Conservation (phyloP, 2,329 filamentous ascomycete genomes). For the Aspergillus neoniger region DNA sequence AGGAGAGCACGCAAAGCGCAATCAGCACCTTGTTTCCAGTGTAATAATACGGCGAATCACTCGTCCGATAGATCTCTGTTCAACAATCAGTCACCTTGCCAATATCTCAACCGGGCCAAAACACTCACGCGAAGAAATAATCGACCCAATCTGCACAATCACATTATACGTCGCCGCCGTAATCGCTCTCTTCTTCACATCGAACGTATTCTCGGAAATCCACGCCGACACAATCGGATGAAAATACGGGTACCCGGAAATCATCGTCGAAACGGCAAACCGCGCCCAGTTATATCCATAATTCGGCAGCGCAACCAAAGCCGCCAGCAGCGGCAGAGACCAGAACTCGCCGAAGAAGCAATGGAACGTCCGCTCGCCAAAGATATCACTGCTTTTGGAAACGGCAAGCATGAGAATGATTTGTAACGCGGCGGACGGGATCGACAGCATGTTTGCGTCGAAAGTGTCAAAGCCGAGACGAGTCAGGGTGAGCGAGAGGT, state of each 20-base stretch:
- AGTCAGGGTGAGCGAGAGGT: slow-evolving; percentile 57
- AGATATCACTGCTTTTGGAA: slow-evolving; percentile 52
- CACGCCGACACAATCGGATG: slow-evolving; percentile 48
- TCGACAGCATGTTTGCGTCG: slow-evolving; percentile 34
- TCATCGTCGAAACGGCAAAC: slow-evolving; percentile 53
- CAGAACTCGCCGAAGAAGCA: slow-evolving; percentile 55
- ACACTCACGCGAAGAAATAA: slow-evolving; percentile 33
- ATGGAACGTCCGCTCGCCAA: slow-evolving; percentile 56
- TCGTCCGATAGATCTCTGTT: slow-evolving; percentile 52
- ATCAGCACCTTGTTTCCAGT: slow-evolving; percentile 57
- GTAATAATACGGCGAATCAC: slow-evolving; percentile 57
- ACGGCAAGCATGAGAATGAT: slow-evolving; percentile 55
- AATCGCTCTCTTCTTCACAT: slow-evolving; percentile 34
- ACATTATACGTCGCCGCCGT: slow-evolving; percentile 38
- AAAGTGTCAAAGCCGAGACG: slow-evolving; percentile 33
- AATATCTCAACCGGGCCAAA: not conserved
- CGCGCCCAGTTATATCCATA: slow-evolving; percentile 51
- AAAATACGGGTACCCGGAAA: slow-evolving; percentile 57
- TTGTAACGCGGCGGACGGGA: slow-evolving; percentile 42
- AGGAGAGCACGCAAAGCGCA: slow-evolving; percentile 50
- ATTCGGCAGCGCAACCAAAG: slow-evolving; percentile 49
- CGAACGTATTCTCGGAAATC: slow-evolving; percentile 33
- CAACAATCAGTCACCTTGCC: not conserved
- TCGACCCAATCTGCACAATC: slow-evolving; percentile 33
- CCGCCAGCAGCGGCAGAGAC: slow-evolving; percentile 54